Base-by-base conservation (phyloP, 148 eudicot genomes). In the Vaccinium macrocarpon region DNA sequence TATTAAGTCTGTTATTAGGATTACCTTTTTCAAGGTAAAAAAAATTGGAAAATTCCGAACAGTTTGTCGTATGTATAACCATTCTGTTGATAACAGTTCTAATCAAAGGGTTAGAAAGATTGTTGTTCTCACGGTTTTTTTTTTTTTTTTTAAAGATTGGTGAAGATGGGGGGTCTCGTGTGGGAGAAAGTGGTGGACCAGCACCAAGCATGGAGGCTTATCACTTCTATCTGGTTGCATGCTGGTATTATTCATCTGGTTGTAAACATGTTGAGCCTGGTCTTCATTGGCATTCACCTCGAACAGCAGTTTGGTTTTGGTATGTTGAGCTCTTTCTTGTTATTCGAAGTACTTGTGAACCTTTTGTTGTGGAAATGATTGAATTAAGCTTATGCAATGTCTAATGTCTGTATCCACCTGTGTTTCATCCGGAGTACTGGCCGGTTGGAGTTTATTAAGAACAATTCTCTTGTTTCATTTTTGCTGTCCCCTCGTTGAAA, bases 151-250 rank as follows among this genome's bases (percentile, higher is more conserved):
- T 56, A 73, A 74, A 92, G 97, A 49, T 84, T 93, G 76, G 83
- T 88, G 85, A 93, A 88, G 76, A 83, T 93, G 89, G 97, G 97
- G 61, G 97, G 88, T 18, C 86, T 92, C 38, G 78, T 87, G 32
- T 86, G 92, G 89, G 11, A 21, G 12, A 90, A 86, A 50, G 86
- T 93, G 25, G 90, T 90, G 29, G 84, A 84, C 74, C 64, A 82
- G 73, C 90, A 92, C 61, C 95, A 93, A 89, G 91, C 82, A 72
- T 93, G 97, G 97, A 93, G 95, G 88, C 93, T 93, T 59, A 85
- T 93, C 46, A 86, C 91, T 29, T 89, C 88, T 57, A 90, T 90
- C 73, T 93, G 95, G 97, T 84, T 93, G 82, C 97, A 93, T 82
- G 92, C 90, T 62, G 94, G 97, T 71, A 27, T 93, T 19, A 86